Evolutionary conservation across 2,329 filamentous ascomycete genomes (phyloP).

Genomic region (Chalara sp.): DNA sequence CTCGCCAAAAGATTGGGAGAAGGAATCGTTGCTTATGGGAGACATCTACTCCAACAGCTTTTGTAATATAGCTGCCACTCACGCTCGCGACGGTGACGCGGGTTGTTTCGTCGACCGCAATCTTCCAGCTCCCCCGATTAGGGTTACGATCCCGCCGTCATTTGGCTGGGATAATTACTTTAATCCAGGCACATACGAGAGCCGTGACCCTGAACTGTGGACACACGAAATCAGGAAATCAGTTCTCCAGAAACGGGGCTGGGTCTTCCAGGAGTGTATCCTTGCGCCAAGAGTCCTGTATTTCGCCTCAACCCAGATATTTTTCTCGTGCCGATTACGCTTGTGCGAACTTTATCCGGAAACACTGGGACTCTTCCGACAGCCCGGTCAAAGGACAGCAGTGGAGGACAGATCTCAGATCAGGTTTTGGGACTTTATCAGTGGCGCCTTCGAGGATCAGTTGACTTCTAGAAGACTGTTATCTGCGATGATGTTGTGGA

Average conservation of each 20-base stretch:
- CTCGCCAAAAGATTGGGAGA: not conserved
- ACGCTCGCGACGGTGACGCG: not conserved
- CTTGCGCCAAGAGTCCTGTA: not conserved
- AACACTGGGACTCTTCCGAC: no score
- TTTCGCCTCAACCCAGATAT: not conserved
- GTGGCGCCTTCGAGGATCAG: not conserved
- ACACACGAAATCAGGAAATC: not conserved
- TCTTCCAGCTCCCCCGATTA: not conserved
- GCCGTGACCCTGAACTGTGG: not conserved
- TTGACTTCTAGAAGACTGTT: not conserved
- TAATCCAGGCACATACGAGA: not conserved
- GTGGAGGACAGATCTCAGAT: not conserved
- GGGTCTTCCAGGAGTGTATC: conserved; percentile 1
- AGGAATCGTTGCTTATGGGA: not conserved
- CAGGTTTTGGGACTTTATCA: not conserved
- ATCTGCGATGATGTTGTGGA: not conserved
- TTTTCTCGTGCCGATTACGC: not conserved
- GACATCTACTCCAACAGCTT: not conserved
- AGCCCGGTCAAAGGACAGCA: not conserved
- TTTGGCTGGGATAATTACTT: not conserved
- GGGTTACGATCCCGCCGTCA: not conserved
- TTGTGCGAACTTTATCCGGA: not conserved
- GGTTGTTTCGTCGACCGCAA: not conserved
- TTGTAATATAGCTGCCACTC: conserved; percentile 1
- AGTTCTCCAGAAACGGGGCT: not conserved